These are phyloP conservation scores for Fusarium dimerum DNA, from an alignment of 2,329 filamentous ascomycete species.

Conservation along the genomic window DNA sequence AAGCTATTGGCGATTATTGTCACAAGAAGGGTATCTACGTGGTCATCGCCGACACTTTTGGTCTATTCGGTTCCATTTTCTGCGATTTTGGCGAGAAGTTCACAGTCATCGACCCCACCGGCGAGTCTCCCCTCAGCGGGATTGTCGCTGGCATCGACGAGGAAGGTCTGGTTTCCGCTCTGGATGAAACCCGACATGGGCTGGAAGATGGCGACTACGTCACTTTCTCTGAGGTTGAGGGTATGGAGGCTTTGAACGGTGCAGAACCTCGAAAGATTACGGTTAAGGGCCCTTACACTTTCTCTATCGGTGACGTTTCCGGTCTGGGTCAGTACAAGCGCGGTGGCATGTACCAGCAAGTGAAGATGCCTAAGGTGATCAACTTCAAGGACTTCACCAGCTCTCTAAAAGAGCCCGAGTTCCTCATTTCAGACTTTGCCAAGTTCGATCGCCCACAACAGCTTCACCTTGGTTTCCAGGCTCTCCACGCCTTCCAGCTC, in stretches of 20 bases:
- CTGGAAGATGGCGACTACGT: constrained; percentile 96
- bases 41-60: constrained; percentile 84
- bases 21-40: constrained; percentile 92
- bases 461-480: constrained; percentile 89
- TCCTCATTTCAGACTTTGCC: constrained; percentile 91
- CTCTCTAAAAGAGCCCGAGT: constrained; percentile 83
- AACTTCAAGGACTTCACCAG: constrained; percentile 81
- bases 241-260: constrained; percentile 85
- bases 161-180: constrained; percentile 85
- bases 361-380: constrained; percentile 96
- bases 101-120: constrained; percentile 83
- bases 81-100: constrained; percentile 97
- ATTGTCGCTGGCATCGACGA: constrained; percentile 91
- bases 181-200: constrained; percentile 93
- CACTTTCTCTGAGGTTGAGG: constrained; percentile 89
- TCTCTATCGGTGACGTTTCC: constrained; percentile 92
- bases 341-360: constrained; percentile 89
- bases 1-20: constrained; percentile 86
- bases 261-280: constrained; percentile 85
- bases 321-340: constrained; percentile 83
- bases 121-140: constrained; percentile 82
- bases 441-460: constrained; percentile 96
- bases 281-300: constrained; percentile 95
- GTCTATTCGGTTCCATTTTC: constrained; percentile 93
- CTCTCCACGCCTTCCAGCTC: constrained; percentile 82